Base-by-base conservation (phyloP, 106 monocot genomes). In the Agapanthus africanus region DNA sequence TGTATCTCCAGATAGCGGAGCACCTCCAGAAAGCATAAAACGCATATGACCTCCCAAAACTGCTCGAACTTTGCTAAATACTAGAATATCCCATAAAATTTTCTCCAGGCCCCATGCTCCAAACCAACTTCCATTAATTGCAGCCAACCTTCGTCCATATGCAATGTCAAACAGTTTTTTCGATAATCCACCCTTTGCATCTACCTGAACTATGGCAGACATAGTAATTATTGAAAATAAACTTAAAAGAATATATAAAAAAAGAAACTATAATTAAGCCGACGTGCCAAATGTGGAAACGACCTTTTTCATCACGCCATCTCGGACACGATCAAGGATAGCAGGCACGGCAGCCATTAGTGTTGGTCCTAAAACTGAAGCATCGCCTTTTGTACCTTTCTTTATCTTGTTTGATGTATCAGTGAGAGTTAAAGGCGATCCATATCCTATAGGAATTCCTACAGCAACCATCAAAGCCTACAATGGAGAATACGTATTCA, bases 401-500 rank as follows among this genome's bases (percentile, higher is more conserved):
- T 99, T 99, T 41, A 99, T 90, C 75, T 99, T 99, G 78, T 88
- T 99, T 66, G 99, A 93, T 81, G 99, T 99, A 73, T 99, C 99
- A 54, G 93, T 93, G 44, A 99, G 99, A 69, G 99, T 99, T 70
- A 99, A 72, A 66, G 99, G 87, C n/a, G 93, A 81, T 26, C 99
- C 99, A 76, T 99, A 99, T 65, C 99, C 99, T 67, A 99, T 99
- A 46, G 90, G 40, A 59, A 52, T 69, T 60, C 99, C 99, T 71
- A 76, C 87, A 79, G 85, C 92, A 68, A 87, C 57, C 85, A 99
- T 83, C 26, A 99, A 80, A 79, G 67, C 32, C 99, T 99, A 54
- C 73, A 84, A 32, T 50, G 42, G 40, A 54, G 19, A 54, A 76
- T 22, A 52, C 40, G 10, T 51, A 13, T 68, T 19, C 27, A 68